These are phyloP conservation scores for Malus sieversii DNA, from an alignment of 306 rosid genomes.

Conservation along the genomic window DNA sequence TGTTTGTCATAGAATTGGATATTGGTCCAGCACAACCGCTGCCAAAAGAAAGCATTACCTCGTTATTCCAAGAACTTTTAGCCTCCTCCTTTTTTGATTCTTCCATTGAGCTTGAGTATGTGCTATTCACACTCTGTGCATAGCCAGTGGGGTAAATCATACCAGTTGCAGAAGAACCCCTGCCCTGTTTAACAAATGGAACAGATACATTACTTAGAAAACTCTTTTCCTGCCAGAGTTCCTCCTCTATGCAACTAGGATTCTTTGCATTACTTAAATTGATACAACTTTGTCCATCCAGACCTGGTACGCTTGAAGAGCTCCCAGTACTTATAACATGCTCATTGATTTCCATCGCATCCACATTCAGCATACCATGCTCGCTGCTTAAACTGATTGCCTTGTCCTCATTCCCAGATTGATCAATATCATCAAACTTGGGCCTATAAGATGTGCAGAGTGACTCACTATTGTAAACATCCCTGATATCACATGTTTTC, in stretches of 20 bases:
- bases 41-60: constrained; percentile 26
- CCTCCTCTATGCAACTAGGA: constrained; percentile 2
- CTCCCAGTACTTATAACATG: constrained; percentile 27
- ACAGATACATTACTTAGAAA: not conserved
- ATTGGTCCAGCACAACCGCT: constrained; percentile 17
- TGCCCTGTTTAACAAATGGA: constrained; percentile 11
- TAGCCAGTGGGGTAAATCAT: constrained; percentile 1
- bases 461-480: constrained; percentile 18
- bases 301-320: constrained; percentile 1
- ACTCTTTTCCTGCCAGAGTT: constrained; percentile 6
- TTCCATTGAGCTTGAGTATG: constrained; percentile 26
- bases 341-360: constrained; percentile 18
- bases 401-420: constrained; percentile 12
- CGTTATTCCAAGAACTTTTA: constrained; percentile 30
- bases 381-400: constrained; percentile 18
- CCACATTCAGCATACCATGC: constrained; percentile 21
- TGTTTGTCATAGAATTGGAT: constrained; percentile 18
- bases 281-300: not conserved
- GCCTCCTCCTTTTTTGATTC: constrained; percentile 26
- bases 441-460: constrained; percentile 26
- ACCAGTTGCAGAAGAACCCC: constrained; percentile 5
- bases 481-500: constrained; percentile 16
- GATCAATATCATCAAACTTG: constrained; percentile 19
- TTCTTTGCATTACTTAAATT: not conserved
- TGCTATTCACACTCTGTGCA: constrained; percentile 20